Base-by-base conservation (phyloP, 2,329 filamentous ascomycete genomes). In the Grosmannia clavigera region DNA sequence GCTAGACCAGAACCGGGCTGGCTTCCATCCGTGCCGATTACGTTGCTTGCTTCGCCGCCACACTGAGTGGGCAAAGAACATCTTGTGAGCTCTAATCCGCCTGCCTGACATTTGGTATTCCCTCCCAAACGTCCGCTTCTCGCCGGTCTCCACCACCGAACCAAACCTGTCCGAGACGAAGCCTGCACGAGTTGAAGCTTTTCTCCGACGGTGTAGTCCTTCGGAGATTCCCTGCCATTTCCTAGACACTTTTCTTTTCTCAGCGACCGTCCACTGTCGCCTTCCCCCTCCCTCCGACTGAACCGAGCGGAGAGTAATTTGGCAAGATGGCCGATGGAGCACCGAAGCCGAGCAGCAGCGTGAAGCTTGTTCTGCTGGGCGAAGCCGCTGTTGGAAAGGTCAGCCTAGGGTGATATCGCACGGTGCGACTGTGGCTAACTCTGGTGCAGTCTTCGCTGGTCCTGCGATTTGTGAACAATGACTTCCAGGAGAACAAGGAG, bases 401-500 rank as follows among this genome's bases (percentile, higher is more conserved):
- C 79, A 63, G 74, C 3, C 25, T 1, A 3, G 11, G 48, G n/a
- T 29, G 48, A 4, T 51, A 14, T 51, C 7, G 48, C 48, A 5
- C 22, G 27, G 12, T 25, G 48, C 22, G 31, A 27, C 1, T 11
- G 10, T 50, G 27, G 40, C 22, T 52, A 33, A 52, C 10, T 12
- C 10, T 7, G 19, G 9, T 16, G 33, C 69, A 95, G 94, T 97
- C 94, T 57, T 99, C 94, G 54, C 85, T 99, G 61, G 94, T 99
- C 64, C 82, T 99, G 71, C 90, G 94, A 70, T 99, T 99, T 76
- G 94, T 99, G 72, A 97, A 97, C 81, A 94, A 99, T 77, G 92
- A 97, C 76, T 99, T 99, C 70, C 94, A 99, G 79, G 94, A 97
- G 77, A 97, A 97, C 77, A 97, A 97, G 80, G 94, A 99, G 74